A percentile compares a stretch with the other conserved stretches of the same genome.
phyloP scores from a whole-genome alignment of 2,329 filamentous ascomycete species.

The Neoarthrinium moseri region DNA sequence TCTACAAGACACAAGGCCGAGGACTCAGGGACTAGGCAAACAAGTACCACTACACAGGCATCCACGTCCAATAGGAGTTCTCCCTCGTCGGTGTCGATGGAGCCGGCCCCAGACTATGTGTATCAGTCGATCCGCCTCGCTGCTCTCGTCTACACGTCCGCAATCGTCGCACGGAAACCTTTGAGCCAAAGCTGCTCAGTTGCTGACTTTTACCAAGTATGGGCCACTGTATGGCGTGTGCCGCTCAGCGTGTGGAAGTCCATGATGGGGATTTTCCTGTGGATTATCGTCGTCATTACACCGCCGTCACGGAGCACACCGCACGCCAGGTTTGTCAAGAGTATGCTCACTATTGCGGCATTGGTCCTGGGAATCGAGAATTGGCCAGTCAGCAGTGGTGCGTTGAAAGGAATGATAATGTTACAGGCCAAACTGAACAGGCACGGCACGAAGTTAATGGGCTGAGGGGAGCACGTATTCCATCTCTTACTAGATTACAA shows the following conservation, averaged over 20 bases:
- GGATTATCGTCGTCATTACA: constrained; percentile 43
- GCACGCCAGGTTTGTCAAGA: constrained; percentile 45
- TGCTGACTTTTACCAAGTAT: constrained; percentile 40
- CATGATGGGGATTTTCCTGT: constrained; percentile 47
- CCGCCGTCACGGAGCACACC: constrained; percentile 36
- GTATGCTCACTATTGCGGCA: constrained; percentile 30
- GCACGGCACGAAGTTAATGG: not conserved
- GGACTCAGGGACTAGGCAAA: not conserved
- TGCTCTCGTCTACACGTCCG: constrained; percentile 46
- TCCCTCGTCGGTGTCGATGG: not conserved
- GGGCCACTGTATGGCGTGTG: constrained; percentile 46
- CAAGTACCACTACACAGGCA: not conserved
- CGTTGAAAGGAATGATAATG: not conserved
- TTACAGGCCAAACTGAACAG: not conserved
- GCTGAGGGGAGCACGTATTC: no score
- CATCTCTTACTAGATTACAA: no score
- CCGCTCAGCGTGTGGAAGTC: constrained; percentile 44
- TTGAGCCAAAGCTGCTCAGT: constrained; percentile 38
- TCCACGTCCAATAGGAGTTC: not conserved
- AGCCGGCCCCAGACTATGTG: constrained; percentile 36
- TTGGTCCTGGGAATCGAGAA: constrained; percentile 5
- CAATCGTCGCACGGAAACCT: constrained; percentile 40
- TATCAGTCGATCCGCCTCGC: constrained; percentile 46
- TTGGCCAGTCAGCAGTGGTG: not conserved
- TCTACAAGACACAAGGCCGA: not conserved